phyloP scores from a whole-genome alignment of 306 rosid species.

The Rosa chinensis region DNA sequence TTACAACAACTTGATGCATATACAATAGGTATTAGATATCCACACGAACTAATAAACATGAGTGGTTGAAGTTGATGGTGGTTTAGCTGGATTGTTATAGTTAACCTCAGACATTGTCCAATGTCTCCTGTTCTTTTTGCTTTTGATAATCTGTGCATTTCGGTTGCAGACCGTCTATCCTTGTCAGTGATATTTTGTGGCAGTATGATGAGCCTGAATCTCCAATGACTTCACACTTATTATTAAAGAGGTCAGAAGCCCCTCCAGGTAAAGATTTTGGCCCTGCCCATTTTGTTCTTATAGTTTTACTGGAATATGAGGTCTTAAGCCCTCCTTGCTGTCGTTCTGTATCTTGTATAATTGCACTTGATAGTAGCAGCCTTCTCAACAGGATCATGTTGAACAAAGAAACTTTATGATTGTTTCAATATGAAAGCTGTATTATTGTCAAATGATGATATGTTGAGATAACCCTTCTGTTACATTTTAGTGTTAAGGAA shows the following conservation, averaged over 20 bases:
- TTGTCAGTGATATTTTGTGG: slow-evolving; percentile 90
- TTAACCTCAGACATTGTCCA: neutral
- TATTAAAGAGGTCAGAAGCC: slow-evolving; percentile 68
- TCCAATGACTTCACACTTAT: slow-evolving; percentile 56
- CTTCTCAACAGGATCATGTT: neutral
- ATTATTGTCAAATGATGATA: neutral
- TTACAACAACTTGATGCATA: neutral
- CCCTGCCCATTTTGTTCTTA: neutral
- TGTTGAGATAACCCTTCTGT: slow-evolving; percentile 18
- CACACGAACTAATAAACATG: neutral
- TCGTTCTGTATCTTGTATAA: neutral
- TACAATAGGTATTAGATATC: neutral
- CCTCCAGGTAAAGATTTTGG: slow-evolving; percentile 52
- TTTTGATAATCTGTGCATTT: slow-evolving; percentile 26
- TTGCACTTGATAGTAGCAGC: neutral
- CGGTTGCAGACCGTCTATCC: slow-evolving; percentile 86
- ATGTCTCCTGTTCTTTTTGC: neutral
- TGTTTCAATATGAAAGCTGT: neutral
- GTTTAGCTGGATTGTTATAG: neutral
- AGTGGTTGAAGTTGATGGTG: neutral
- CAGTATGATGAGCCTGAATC: slow-evolving; percentile 71
- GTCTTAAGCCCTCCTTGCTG: slow-evolving; percentile 6
- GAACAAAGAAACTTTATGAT: neutral
- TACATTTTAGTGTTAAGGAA: slow-evolving; percentile 41
- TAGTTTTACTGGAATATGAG: neutral